These are phyloP conservation scores for Hyaloscypha hepaticicola DNA, from an alignment of 495 filamentous ascomycete species.

Conservation along the genomic window DNA sequence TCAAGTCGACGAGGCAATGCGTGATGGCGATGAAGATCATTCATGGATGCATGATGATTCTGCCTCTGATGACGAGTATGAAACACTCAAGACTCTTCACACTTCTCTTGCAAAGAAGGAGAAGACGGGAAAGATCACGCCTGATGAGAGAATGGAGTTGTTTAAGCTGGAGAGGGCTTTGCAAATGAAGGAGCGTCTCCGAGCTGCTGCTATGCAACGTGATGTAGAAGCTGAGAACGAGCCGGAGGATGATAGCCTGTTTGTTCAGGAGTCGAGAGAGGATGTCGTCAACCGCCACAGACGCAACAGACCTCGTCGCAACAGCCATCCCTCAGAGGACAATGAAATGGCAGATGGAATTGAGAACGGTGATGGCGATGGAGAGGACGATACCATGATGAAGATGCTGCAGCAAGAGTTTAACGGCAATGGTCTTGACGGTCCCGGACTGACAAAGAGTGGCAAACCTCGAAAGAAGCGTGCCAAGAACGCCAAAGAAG, in stretches of 20 bases:
- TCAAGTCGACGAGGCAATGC: slow-evolving; percentile 9
- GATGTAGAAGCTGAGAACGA: not conserved
- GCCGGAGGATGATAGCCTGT: slow-evolving; percentile 4
- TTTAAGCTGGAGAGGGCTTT: not conserved
- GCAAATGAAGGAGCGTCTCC: not conserved
- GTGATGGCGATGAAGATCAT: slow-evolving; percentile 15
- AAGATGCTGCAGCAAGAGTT: not conserved
- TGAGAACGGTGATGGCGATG: not conserved
- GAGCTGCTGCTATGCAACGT: not conserved
- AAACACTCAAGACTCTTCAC: not conserved
- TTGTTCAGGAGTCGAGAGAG: slow-evolving; percentile 5
- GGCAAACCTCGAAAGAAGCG: slow-evolving; percentile 20
- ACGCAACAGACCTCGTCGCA: not conserved
- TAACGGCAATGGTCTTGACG: slow-evolving; percentile 7
- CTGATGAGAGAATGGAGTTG: not conserved
- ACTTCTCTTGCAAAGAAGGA: not conserved
- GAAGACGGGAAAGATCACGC: slow-evolving; percentile 3
- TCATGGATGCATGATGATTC: slow-evolving; percentile 18
- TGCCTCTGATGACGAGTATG: not conserved
- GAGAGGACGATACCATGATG: not conserved
- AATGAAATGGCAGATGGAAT: not conserved
- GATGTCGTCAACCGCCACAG: slow-evolving; percentile 1
- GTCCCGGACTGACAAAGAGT: slow-evolving; percentile 3
- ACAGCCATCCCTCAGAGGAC: not conserved
- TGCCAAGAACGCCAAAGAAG: slow-evolving; percentile 24